These are phyloP conservation scores for Aspergillus sergii DNA, from an alignment of 2,329 filamentous ascomycete genomes.

Conservation along the genomic window DNA sequence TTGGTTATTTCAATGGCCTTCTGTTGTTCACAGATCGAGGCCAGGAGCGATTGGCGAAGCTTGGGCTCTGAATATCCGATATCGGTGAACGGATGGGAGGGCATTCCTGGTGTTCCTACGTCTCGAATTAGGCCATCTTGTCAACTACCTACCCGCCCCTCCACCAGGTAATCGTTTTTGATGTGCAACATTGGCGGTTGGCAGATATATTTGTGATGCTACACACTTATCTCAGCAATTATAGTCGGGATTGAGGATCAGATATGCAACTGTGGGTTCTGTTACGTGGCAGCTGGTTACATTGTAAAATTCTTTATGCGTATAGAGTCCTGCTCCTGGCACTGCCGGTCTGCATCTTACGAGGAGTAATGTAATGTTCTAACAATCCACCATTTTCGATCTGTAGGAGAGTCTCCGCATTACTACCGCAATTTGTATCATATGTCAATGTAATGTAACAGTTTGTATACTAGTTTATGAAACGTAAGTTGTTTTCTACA, in stretches of 20 bases:
- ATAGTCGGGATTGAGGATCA: background rate
- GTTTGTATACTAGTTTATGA: rapidly evolving
- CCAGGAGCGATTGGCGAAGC: conserved; percentile 2
- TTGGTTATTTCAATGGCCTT: conserved; percentile 8
- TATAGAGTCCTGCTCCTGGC: background rate
- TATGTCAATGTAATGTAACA: background rate
- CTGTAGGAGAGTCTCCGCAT: rapidly evolving
- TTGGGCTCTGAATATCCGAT: background rate
- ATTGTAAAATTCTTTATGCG: background rate
- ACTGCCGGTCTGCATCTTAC: background rate
- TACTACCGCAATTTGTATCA: too few relatives aligned
- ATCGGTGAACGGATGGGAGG: too few relatives aligned
- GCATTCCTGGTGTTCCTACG: too few relatives aligned
- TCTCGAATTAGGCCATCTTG: too few relatives aligned
- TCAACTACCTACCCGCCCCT: too few relatives aligned
- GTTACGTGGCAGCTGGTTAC: background rate
- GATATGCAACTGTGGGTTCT: background rate
- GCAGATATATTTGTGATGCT: background rate
- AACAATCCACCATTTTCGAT: background rate
- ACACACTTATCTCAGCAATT: background rate
- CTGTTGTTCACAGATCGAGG: conserved; percentile 16
- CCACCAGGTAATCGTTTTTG: background rate
- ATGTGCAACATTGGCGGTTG: background rate
- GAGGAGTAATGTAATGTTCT: background rate
- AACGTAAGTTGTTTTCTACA: too few relatives aligned